Evolutionary conservation across 2,329 filamentous ascomycete species (phyloP).

Genomic region (Periconia sp.): DNA sequence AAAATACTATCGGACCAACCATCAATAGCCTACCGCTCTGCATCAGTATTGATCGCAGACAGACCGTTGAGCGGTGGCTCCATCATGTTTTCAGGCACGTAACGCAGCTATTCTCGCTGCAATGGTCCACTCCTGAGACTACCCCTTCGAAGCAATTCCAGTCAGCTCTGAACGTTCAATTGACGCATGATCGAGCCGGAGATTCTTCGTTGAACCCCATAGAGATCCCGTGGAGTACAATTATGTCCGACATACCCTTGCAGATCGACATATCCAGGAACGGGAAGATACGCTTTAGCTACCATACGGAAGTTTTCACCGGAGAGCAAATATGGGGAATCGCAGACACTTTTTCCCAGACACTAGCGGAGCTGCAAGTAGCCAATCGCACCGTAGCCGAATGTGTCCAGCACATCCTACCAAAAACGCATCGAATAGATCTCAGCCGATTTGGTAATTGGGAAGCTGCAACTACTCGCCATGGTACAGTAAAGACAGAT

Average conservation of each 20-base stretch:
- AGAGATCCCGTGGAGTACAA: conserved; percentile 3
- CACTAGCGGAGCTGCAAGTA: not conserved
- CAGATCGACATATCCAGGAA: conserved; percentile 2
- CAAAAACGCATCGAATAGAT: not conserved
- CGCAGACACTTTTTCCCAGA: not conserved
- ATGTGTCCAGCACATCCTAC: conserved; percentile 1
- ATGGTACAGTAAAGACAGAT: conserved; percentile 9
- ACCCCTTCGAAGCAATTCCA: conserved; percentile 15
- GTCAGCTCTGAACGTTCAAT: conserved; percentile 14
- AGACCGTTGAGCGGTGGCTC: conserved; percentile 7
- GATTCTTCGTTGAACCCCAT: not conserved
- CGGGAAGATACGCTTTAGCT: conserved; percentile 8
- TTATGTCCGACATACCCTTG: conserved; percentile 14
- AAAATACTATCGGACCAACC: conserved; percentile 42
- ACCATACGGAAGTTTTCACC: conserved; percentile 4
- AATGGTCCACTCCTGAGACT: conserved; percentile 18
- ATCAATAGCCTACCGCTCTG: conserved; percentile 35
- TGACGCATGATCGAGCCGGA: not conserved
- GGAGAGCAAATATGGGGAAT: conserved; percentile 3
- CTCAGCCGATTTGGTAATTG: conserved; percentile 18
- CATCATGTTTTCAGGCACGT: conserved; percentile 10
- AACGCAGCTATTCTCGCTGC: conserved; percentile 9
- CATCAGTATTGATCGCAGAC: conserved; percentile 5
- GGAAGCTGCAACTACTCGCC: conserved; percentile 5
- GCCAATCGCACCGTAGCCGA: not conserved